phyloP scores from a whole-genome alignment of 1,284 basidiomycete species.

The Takashimella koratensis region DNA sequence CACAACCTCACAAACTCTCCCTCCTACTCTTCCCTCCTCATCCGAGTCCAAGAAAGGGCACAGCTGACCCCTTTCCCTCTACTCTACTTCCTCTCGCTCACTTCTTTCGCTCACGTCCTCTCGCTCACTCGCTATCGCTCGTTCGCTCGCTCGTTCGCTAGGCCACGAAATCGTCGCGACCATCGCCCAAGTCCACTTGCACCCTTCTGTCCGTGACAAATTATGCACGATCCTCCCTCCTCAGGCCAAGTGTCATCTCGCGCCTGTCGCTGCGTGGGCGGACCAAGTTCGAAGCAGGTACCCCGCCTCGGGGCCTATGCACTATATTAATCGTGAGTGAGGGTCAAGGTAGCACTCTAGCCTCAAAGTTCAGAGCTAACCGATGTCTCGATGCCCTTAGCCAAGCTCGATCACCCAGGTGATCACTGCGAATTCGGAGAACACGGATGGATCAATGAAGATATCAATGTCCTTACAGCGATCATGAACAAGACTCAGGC shows the following conservation, averaged over 20 bases:
- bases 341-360: no score
- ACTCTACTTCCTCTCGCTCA: neutral
- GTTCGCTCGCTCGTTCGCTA: no score
- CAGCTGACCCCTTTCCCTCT: neutral
- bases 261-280: slow-evolving; percentile 81
- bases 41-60: no score
- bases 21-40: no score
- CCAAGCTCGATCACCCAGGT: slow-evolving; percentile 63
- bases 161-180: slow-evolving; percentile 90
- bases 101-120: neutral
- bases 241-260: slow-evolving; percentile 65
- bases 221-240: slow-evolving; percentile 65
- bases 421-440: slow-evolving; percentile 70
- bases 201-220: slow-evolving; percentile 64
- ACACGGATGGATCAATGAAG: slow-evolving; percentile 66
- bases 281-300: slow-evolving; percentile 59
- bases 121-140: slow-evolving; percentile 1
- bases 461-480: slow-evolving; percentile 68
- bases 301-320: slow-evolving; percentile 50
- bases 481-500: slow-evolving; percentile 65
- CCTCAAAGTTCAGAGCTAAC: no score
- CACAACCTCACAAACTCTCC: no score
- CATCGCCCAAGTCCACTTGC: slow-evolving; percentile 84
- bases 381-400: slow-evolving; percentile 14
- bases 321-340: slow-evolving; percentile 51